Evolutionary conservation across 2,329 filamentous ascomycete genomes (phyloP), one percentile per base, ranked within the genome.

Genomic region (Monosporascus sp.): DNA sequence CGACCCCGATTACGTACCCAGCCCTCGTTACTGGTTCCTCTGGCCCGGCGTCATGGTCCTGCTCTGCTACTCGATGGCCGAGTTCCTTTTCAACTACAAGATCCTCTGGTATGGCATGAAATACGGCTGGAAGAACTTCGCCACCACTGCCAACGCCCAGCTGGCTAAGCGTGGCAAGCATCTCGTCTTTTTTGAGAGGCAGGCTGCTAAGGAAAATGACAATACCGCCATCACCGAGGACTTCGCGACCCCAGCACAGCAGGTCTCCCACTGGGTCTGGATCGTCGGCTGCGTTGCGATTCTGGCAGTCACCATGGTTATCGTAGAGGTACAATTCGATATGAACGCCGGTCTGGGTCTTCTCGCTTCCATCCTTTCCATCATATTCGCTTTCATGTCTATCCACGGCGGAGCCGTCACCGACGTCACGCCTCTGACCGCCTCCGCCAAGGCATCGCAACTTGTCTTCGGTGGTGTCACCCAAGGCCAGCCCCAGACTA

Each of bases 361-460:
- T 45, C 70, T 84, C 9, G 78, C 80, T 38, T 71, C 79, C 56
- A 63, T 84, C 55, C 71, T 84, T 39, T 77, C 79, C 52, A 81
- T 84, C 71, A 71, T 84, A 61, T 84, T 84, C 68, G 78, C 79
- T 45, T 81, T 84, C 71, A 70, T 85, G 27, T 80, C 79, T 48
- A 81, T 83, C 56, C 81, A 84, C 64, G 82, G 80, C 63, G 76
- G 77, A 27, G 82, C 76, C 53, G 77, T 79, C 20, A 82, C 77
- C 15, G 81, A 85, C 59, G 79, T 79, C 59, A 83, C 83, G 0
- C 85, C 85, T 1, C 72, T 88, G 2, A 87, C 84, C 3, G 83
- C 85, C 4, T 82, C 82, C 0, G 78, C 83, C 59, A 88, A 88
- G 69, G 84, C 84, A 4, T 85, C 83, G 2, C 85, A 88, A 71